Evolutionary conservation across 192 early-diverging fungal genomes (phyloP), one percentile per base, ranked within the genome.

Genomic region (Chytriomyces sp.): DNA sequence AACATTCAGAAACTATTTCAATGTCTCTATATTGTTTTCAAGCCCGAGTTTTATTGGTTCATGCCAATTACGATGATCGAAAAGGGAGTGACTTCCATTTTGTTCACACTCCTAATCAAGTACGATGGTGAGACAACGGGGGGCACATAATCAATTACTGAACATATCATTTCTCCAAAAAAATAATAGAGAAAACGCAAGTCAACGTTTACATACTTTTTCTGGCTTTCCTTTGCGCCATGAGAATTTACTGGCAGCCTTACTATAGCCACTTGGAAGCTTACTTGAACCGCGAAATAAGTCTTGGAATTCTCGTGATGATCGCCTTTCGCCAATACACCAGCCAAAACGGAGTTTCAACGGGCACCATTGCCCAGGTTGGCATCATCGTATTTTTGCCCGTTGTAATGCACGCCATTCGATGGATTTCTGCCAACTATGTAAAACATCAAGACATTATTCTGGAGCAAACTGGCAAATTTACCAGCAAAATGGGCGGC

Each of bases 11-110:
- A 52, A 34, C 41, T 73, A 26, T 64, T 73, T 36, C 58, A 63
- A 39, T 61, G 44, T 52, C 60, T 73, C 22, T 73, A 73, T 44
- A 63, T 61, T 64, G 44, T 64, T 5, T 73, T 73, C 49, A 73
- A 73, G 49, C 60, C 60, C 2, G 71, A 73, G 38, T 37, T 63
- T 26, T 73, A 54, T 22, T 73, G 3, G 12, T 63, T 63, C 59
- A 44, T 73, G 41, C 71, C 60, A 5, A 32, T 73, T 5, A 73
- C 71, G 3, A 73, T 73, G 7, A 4, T 73, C 5, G 71, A 73
- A 64, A 73, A 73, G 37, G 71, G 71, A 31, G 49, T 73, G 10
- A 55, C 52, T 7, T 73, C 52, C 6, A 73, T 73, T 38, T 26
- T 73, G 25, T 73, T 73, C 38, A 73, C 60, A 32, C 26, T 73